phyloP scores from a whole-genome alignment of 805 yeast species.

The Pichia manshurica region DNA sequence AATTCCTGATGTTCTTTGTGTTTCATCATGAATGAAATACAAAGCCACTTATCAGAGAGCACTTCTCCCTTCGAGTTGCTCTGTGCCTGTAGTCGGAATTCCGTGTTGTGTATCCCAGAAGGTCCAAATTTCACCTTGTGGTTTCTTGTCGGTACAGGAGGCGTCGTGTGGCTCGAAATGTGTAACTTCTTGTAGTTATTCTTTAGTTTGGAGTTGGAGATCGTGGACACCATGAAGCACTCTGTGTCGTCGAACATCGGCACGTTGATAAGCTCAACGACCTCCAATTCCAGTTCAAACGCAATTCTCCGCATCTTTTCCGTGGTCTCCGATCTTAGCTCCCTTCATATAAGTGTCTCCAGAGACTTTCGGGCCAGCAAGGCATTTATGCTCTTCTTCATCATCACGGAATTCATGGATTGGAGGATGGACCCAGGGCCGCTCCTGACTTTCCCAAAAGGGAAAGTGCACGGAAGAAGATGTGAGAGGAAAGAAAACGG shows the following conservation, averaged over 20 bases:
- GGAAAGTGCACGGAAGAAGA: not conserved
- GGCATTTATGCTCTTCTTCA: too few species aligned
- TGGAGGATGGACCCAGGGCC: too few species aligned
- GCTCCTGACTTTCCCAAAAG: too few species aligned
- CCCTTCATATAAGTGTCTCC: too few species aligned
- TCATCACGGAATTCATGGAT: too few species aligned
- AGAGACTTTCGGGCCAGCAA: too few species aligned
- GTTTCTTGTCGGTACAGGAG: conserved; percentile 34
- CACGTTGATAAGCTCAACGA: conserved; percentile 72
- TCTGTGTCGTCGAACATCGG: conserved; percentile 67
- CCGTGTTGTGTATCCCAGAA: conserved; percentile 20
- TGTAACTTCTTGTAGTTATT: conserved; percentile 17
- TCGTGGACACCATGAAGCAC: conserved; percentile 47
- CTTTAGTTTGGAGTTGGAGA: conserved; percentile 18
- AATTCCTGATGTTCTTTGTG: conserved; percentile 35
- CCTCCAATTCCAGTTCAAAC: conserved; percentile 52
- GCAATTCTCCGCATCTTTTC: conserved; percentile 19
- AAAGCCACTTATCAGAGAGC: conserved; percentile 39
- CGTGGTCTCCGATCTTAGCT: not conserved
- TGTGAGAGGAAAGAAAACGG: not conserved
- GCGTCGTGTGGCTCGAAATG: conserved; percentile 24
- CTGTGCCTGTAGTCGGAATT: conserved; percentile 36
- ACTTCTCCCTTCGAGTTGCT: conserved; percentile 27
- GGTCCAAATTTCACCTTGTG: conserved; percentile 48
- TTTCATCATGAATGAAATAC: conserved; percentile 34